Percentiles rank a stretch among this genome's conserved stretches.
Conservation (phyloP, 129 eudicot species). For the Chrysanthemum makinoi region DNA sequence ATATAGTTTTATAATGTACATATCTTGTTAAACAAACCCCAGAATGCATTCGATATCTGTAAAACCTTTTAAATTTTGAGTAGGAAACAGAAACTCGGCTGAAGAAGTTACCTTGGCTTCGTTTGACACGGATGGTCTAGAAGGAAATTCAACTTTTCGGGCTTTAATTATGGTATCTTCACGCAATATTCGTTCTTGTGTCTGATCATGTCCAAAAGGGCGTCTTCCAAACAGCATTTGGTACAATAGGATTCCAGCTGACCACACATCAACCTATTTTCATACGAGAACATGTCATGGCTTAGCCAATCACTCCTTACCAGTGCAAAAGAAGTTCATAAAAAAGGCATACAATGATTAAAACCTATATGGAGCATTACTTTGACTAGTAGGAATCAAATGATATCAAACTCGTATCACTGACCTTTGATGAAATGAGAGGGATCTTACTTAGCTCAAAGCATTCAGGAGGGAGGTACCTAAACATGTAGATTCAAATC, state of each 20-base stretch:
- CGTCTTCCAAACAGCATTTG: constrained; percentile 97
- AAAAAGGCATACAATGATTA: too few species aligned
- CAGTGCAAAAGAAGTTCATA: too few species aligned
- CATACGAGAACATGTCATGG: constrained; percentile 13
- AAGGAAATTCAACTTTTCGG: constrained; percentile 89
- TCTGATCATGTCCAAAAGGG: constrained; percentile 97
- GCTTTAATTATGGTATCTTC: constrained; percentile 98
- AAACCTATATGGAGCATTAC: not conserved
- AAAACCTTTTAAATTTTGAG: not conserved
- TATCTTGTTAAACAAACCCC: not conserved
- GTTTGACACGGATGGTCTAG: constrained; percentile 88
- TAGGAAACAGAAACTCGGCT: not conserved
- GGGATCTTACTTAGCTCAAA: constrained; percentile 93
- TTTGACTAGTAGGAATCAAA: constrained; percentile 14
- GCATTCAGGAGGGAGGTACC: constrained; percentile 99
- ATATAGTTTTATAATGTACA: not conserved
- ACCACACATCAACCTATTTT: constrained; percentile 96
- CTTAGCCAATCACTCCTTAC: not conserved
- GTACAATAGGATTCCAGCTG: constrained; percentile 86
- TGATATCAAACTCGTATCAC: constrained; percentile 6
- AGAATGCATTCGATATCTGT: not conserved
- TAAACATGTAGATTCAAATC: constrained; percentile 29
- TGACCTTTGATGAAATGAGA: constrained; percentile 92
- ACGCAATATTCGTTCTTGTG: constrained; percentile 92
- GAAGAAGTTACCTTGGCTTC: constrained; percentile 70